These are phyloP conservation scores for Eremochloa ophiuroides DNA, from an alignment of 176 grass and related monocot genomes.

Conservation along the genomic window DNA sequence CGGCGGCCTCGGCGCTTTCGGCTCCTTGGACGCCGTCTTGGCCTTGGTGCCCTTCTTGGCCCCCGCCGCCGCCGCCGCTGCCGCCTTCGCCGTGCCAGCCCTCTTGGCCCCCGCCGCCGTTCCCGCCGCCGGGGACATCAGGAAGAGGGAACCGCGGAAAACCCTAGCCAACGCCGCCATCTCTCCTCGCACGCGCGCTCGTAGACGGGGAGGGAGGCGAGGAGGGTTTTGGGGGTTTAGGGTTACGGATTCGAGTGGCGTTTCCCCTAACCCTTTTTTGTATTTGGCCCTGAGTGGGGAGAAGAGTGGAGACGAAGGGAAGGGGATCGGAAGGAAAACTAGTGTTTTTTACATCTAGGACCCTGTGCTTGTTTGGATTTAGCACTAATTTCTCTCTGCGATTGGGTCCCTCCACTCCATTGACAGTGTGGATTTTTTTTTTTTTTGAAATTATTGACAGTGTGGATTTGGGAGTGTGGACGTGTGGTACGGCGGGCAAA, in stretches of 20 bases:
- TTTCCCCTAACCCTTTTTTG: not conserved
- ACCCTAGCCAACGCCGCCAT: conserved; percentile 48
- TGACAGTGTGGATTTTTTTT: no score
- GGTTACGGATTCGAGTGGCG: conserved; percentile 20
- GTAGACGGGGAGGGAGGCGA: conserved; percentile 3
- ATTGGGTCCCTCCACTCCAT: no score
- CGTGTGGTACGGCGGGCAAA: no score
- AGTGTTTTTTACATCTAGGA: not conserved
- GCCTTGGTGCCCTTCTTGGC: not conserved
- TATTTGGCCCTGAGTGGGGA: not conserved
- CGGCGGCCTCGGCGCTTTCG: not conserved
- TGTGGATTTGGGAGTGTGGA: no score
- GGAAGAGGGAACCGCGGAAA: conserved; percentile 50
- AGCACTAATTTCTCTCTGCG: not conserved
- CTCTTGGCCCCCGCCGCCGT: conserved; percentile 1
- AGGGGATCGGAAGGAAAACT: not conserved
- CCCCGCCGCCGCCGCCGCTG: not conserved
- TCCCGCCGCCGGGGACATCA: conserved; percentile 49
- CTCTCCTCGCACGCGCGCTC: not conserved
- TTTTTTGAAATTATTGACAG: no score
- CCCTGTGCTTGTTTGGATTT: fast-evolving
- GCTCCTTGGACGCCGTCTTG: not conserved
- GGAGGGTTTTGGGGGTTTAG: conserved; percentile 47
- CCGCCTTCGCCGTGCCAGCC: not conserved
- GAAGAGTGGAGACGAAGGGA: not conserved